Conservation (phyloP, 257 asterid species). For the Craterostigma plantagineum region DNA sequence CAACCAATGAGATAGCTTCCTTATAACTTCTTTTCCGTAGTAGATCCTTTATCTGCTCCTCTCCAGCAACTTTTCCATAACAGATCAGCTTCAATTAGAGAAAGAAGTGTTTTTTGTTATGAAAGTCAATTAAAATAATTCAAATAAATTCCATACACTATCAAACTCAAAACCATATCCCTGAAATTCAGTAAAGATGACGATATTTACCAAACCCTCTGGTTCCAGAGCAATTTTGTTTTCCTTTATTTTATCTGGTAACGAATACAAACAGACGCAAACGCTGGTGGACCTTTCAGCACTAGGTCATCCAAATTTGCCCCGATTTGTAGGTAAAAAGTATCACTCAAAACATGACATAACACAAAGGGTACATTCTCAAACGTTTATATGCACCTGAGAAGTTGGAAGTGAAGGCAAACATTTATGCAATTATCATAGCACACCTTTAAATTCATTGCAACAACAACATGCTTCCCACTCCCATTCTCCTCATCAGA, state of each 20-base stretch:
- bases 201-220: no score
- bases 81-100: constrained; percentile 54
- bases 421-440: constrained; percentile 4
- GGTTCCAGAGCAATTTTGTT: no score
- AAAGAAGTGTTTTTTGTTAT: constrained; percentile 9
- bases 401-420: not conserved
- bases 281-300: no score
- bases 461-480: constrained; percentile 43
- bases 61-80: constrained; percentile 65
- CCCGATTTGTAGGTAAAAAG: no score
- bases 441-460: constrained; percentile 50
- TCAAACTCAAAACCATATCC: not conserved
- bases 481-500: constrained; percentile 49
- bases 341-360: no score
- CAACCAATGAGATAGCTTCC: constrained; percentile 71
- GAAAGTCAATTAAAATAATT: constrained; percentile 5
- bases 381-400: constrained; percentile 2
- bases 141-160: not conserved
- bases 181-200: no score
- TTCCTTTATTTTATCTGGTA: no score
- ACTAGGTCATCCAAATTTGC: no score
- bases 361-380: no score
- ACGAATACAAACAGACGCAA: no score
- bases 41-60: constrained; percentile 73
- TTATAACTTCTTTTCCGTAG: constrained; percentile 62